Evolutionary conservation across 1,139 yeast species (phyloP), one percentile per base, ranked within the genome.

Genomic region (Nakaseomyces uthaithaninus): DNA sequence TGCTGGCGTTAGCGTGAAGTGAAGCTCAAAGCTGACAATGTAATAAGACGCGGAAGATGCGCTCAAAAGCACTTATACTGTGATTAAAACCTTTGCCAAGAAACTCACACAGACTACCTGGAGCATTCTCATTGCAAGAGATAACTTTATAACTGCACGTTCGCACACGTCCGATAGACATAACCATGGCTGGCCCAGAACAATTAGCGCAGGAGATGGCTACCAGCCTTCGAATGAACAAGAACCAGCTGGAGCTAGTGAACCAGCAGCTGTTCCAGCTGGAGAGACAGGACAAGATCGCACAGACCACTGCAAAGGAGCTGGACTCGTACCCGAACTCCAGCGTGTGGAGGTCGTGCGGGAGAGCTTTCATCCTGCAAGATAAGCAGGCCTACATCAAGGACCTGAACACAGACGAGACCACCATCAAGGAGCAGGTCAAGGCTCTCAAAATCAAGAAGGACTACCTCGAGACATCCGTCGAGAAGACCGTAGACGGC

Each of bases 321-420:
- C 65, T 85, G 44, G 66, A 66, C 33, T 69, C 75, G 40, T 59
- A 62, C 16, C 56, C 55, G 10, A 55, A 52, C 4, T 60, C 75
- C 16, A 57, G 60, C 2, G 89, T 87, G 4, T 87, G 94, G 93
- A 77, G 84, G 56, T 86, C 94, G 2, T 74, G 85, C 23, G 95
- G 95, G 17, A 82, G 82, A 62, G 75, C 86, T 46, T 82, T 80
- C 56, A 63, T 81, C 8, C 38, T 54, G 30, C 62, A 60, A 27
- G 60, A 59, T 34, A 62, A 63, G 24, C 65, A 71, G 18, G 68
- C 66, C 3, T 83, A 84, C 58, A 59, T 73, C 41, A 54, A 60
- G 12, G 69, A 69, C 37, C 63, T 84, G 33, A 57, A 65, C 24
- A 56, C 61, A 15, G 87, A 83, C 50, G 74, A 74, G 48, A 62